Percentiles rank a stretch among this genome's conserved stretches.
phyloP scores from a whole-genome alignment of 768 basidiomycete species.

The Suillus cothurnatus region DNA sequence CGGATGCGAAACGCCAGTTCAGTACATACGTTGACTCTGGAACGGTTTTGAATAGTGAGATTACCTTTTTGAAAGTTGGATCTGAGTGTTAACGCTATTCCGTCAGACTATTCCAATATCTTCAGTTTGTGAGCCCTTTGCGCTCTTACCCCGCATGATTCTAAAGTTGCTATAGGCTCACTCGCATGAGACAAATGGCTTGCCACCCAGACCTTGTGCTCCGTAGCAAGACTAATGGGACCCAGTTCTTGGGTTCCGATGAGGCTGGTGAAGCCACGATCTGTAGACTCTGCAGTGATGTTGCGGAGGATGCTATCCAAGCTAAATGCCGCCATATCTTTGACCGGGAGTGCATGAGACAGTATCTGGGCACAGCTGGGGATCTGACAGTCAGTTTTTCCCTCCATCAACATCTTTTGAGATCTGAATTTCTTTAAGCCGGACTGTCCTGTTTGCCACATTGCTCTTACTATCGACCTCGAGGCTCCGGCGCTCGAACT shows the following conservation, averaged over 20 bases:
- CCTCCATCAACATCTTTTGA: neutral
- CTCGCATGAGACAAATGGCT: conserved; percentile 95
- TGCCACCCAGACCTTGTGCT: conserved; percentile 95
- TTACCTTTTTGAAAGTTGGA: neutral
- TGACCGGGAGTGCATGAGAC: conserved; percentile 93
- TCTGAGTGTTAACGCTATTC: conserved; percentile 1
- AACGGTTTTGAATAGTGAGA: conserved; percentile 89
- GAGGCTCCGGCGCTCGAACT: conserved; percentile 91
- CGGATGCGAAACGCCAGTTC: conserved; percentile 91
- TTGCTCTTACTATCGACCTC: conserved; percentile 92
- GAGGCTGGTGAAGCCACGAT: conserved; percentile 76
- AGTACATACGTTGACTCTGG: conserved; percentile 88
- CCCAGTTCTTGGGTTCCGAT: conserved; percentile 54
- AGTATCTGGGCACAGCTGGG: conserved; percentile 79
- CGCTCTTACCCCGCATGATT: neutral
- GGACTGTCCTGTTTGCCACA: conserved; percentile 92
- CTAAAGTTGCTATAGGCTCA: conserved; percentile 57
- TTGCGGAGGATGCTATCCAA: conserved; percentile 96
- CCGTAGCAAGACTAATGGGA: conserved; percentile 77
- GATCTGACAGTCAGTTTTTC: conserved; percentile 56
- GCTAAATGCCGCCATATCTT: conserved; percentile 94
- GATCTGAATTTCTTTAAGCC: conserved; percentile 50
- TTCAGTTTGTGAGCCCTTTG: conserved; percentile 64
- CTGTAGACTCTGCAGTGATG: conserved; percentile 94
- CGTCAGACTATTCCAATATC: conserved; percentile 83